Conservation (phyloP, 345 rosid species). For the Luvunga scandens region DNA sequence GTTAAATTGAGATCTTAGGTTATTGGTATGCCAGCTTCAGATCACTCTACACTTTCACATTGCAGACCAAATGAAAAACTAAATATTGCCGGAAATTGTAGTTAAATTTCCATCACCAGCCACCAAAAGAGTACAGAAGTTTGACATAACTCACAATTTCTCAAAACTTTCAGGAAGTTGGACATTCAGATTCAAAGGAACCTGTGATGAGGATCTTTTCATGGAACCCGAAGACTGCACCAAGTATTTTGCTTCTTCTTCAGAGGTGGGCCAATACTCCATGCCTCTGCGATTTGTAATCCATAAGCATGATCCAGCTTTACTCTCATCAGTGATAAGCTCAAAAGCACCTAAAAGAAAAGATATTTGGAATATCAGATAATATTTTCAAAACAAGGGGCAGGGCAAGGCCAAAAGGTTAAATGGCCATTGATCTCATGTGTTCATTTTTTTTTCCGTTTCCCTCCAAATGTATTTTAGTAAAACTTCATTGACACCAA, state of each 20-base stretch:
- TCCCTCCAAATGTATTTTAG: not conserved
- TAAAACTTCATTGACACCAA: not conserved
- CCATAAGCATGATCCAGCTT: conserved; percentile 92
- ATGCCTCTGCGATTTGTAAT: conserved; percentile 81
- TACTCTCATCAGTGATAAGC: conserved; percentile 75
- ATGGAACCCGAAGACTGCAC: conserved; percentile 42
- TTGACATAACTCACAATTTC: conserved; percentile 65
- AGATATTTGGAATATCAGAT: conserved; percentile 9
- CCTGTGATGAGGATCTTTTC: conserved; percentile 34
- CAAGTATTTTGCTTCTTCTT: conserved; percentile 66
- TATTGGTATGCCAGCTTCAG: not conserved
- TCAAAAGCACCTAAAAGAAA: conserved; percentile 70
- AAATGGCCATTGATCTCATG: not conserved
- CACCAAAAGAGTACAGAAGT: not conserved
- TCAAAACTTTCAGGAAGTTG: conserved; percentile 76
- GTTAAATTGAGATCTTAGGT: not conserved
- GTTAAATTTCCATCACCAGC: not conserved
- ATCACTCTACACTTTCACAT: not conserved
- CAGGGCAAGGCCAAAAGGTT: not conserved
- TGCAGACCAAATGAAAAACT: not conserved
- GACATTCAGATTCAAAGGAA: conserved; percentile 32
- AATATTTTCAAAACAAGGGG: not conserved
- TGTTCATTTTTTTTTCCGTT: not conserved
- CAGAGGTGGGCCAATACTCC: conserved; percentile 90
- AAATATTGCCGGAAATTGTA: not conserved